A percentile compares a stretch with the other conserved stretches of the same genome.
phyloP scores from a whole-genome alignment of 2,329 filamentous ascomycete species.

The Gnomoniopsis smithogilvyi region DNA sequence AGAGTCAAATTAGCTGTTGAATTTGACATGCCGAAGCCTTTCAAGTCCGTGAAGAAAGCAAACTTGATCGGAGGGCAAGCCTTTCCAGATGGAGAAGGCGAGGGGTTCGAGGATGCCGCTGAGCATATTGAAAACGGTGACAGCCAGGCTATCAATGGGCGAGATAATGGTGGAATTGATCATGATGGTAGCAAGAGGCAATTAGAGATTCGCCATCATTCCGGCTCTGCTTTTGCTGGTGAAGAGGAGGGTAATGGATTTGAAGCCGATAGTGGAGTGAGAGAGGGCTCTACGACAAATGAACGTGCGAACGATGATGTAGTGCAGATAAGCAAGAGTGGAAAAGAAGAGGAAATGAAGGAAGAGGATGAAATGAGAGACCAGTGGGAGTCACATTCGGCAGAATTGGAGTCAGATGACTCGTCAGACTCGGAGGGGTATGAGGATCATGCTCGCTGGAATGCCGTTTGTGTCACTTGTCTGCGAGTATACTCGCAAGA shows the following conservation, averaged over 20 bases:
- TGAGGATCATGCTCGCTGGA: conserved; percentile 30
- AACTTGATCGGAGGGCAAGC: conserved; percentile 24
- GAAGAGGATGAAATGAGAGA: conserved; percentile 10
- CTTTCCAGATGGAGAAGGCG: conserved; percentile 17
- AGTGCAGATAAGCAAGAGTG: conserved; percentile 20
- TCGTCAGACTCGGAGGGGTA: conserved; percentile 18
- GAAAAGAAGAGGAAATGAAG: conserved; percentile 23
- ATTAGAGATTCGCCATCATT: conserved; percentile 16
- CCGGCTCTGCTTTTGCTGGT: conserved; percentile 5
- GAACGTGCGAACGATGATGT: neutral
- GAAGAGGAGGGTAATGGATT: conserved; percentile 14
- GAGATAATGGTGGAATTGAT: conserved; percentile 23
- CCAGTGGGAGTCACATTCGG: conserved; percentile 26
- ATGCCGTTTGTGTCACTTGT: conserved; percentile 39
- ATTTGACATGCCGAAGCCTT: conserved; percentile 10
- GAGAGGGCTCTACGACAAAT: conserved; percentile 13
- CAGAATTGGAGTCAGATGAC: conserved; percentile 19
- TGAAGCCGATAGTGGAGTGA: conserved; percentile 21
- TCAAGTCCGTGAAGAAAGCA: conserved; percentile 18
- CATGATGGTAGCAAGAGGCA: conserved; percentile 22
- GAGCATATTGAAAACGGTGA: conserved; percentile 20
- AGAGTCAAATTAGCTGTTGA: conserved; percentile 25
- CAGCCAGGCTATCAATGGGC: conserved; percentile 18
- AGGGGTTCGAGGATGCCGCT: conserved; percentile 7
- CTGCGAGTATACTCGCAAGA: conserved; percentile 37